phyloP scores from a whole-genome alignment of 1,284 basidiomycete genomes.

The Melanopsichium pennsylvanicum region DNA sequence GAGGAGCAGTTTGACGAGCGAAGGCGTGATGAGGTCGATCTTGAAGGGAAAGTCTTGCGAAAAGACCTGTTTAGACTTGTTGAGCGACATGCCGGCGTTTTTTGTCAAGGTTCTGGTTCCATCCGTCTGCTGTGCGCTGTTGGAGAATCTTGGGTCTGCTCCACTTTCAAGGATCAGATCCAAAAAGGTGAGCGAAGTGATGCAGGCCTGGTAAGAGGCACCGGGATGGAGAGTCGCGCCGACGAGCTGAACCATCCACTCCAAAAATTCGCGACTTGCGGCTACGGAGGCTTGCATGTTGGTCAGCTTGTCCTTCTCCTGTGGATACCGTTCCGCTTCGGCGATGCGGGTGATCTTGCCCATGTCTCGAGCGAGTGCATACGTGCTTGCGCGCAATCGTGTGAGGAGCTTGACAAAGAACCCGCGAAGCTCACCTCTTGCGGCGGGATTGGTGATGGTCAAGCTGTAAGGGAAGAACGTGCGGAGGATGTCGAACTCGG shows the following conservation, averaged over 20 bases:
- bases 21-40: conserved; percentile 26
- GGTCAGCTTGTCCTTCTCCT: conserved; percentile 34
- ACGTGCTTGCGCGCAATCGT: conserved; percentile 52
- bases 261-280: conserved; percentile 34
- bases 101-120: conserved; percentile 25
- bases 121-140: conserved; percentile 5
- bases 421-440: conserved; percentile 50
- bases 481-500: conserved; percentile 44
- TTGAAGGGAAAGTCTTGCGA: conserved; percentile 39
- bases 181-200: conserved; percentile 52
- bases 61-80: conserved; percentile 52
- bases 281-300: conserved; percentile 14
- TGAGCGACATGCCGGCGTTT: conserved; percentile 45
- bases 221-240: conserved; percentile 53
- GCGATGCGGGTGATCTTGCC: conserved; percentile 35
- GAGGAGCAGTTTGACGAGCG: conserved; percentile 48
- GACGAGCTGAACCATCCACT: conserved; percentile 31
- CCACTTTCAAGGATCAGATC: conserved; percentile 51
- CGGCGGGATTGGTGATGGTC: conserved; percentile 48
- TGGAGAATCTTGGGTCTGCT: conserved; percentile 33
- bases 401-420: conserved; percentile 56
- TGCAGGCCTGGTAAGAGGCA: conserved; percentile 55
- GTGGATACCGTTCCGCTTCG: conserved; percentile 26
- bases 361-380: conserved; percentile 40
- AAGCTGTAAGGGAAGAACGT: conserved; percentile 49